Evolutionary conservation across 352 stramenopile genomes (phyloP).

Genomic region (Phytophthora aleatoria): DNA sequence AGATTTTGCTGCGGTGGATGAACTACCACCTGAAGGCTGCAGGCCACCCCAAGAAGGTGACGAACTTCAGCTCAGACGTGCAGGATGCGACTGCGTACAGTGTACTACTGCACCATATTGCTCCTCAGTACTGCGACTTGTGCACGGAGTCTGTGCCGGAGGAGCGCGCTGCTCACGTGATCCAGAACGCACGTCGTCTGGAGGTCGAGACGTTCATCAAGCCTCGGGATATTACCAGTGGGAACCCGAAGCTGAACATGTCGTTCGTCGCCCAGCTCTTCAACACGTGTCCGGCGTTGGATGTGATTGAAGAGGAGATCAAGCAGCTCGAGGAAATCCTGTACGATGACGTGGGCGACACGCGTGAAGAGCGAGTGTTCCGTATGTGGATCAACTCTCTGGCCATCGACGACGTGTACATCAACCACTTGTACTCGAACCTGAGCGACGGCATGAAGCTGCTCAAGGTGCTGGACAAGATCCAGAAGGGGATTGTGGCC

Average conservation of each 20-base stretch:
- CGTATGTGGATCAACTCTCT: constrained; percentile 95
- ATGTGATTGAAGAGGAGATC: constrained; percentile 82
- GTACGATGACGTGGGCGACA: constrained; percentile 88
- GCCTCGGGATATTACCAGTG: constrained; percentile 90
- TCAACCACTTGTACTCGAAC: constrained; percentile 92
- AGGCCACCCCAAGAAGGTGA: constrained; percentile 71
- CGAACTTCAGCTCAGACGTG: constrained; percentile 83
- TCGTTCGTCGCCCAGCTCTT: constrained; percentile 91
- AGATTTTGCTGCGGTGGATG: constrained; percentile 93
- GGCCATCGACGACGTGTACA: constrained; percentile 86
- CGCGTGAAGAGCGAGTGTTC: constrained; percentile 89
- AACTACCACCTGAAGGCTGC: constrained; percentile 92
- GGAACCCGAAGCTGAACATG: constrained; percentile 94
- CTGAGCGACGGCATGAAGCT: constrained; percentile 89
- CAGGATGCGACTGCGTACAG: constrained; percentile 89
- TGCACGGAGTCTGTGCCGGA: constrained; percentile 57
- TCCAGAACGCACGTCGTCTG: constrained; percentile 84
- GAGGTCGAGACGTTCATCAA: constrained; percentile 92
- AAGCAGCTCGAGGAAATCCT: constrained; percentile 88
- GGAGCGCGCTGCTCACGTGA: constrained; percentile 79
- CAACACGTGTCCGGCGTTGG: constrained; percentile 89
- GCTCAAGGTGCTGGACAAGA: constrained; percentile 90
- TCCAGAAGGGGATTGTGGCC: constrained; percentile 87
- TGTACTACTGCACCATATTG: constrained; percentile 89
- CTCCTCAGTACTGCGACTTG: constrained; percentile 70